phyloP scores from a whole-genome alignment of 306 rosid genomes.

The Cucurbita maxima region DNA sequence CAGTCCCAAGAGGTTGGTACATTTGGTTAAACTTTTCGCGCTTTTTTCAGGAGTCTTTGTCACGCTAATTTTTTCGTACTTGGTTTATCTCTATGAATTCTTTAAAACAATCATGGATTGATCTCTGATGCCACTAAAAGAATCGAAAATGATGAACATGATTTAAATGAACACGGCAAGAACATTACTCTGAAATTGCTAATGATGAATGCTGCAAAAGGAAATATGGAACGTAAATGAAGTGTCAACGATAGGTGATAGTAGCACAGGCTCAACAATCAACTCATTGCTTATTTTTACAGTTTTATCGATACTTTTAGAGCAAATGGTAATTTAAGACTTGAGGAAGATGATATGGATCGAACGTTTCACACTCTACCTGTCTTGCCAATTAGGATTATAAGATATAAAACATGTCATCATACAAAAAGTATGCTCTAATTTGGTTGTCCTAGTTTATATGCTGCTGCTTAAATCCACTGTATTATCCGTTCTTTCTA shows the following conservation, averaged over 20 bases:
- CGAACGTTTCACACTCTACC: background rate
- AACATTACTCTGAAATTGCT: background rate
- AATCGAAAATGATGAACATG: background rate
- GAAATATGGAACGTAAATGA: background rate
- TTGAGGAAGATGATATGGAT: background rate
- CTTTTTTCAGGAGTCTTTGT: background rate
- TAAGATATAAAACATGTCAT: background rate
- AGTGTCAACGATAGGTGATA: background rate
- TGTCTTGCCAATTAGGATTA: background rate
- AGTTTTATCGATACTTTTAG: background rate
- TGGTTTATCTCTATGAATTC: background rate
- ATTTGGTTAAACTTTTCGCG: background rate
- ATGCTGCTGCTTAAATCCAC: background rate
- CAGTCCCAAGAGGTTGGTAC: slow-evolving; percentile 18
- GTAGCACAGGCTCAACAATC: background rate
- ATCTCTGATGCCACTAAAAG: background rate
- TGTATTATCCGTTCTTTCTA: background rate
- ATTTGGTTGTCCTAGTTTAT: background rate
- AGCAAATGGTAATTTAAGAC: background rate
- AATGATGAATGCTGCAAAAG: background rate
- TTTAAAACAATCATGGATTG: background rate
- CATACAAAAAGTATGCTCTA: background rate
- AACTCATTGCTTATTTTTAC: background rate
- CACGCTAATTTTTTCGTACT: background rate
- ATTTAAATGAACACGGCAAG: background rate